A percentile compares a stretch with the other conserved stretches of the same genome.
Evolutionary conservation across 2,329 filamentous ascomycete species (phyloP).

Genomic region (Ceratocystiopsis sp.): DNA sequence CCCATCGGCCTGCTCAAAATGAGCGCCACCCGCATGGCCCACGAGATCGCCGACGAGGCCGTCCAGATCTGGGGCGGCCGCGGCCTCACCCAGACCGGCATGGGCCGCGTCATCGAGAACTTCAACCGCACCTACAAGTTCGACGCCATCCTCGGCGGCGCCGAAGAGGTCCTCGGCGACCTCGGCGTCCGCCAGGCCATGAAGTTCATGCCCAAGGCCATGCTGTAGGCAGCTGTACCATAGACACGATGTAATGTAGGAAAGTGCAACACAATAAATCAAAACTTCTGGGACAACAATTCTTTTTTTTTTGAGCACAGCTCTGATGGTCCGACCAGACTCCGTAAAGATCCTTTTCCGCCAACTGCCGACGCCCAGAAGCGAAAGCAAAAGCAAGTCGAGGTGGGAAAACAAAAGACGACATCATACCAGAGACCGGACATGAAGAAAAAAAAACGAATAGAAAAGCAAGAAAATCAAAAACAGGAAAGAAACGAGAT

Average conservation of each 20-base stretch:
- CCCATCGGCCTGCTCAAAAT: conserved; percentile 74
- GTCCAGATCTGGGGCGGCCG: conserved; percentile 78
- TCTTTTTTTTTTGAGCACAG: conserved; percentile 2
- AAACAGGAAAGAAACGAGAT: conserved; percentile 2
- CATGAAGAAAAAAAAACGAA: neutral
- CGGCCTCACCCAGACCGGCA: conserved; percentile 62
- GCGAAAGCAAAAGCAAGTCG: no score
- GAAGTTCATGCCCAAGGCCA: conserved; percentile 70
- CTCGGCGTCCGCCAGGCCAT: conserved; percentile 71
- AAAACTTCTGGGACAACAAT: neutral
- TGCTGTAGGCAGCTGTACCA: conserved; percentile 32
- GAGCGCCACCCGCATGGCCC: conserved; percentile 56
- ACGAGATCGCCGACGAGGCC: conserved; percentile 70
- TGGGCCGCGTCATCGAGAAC: conserved; percentile 70
- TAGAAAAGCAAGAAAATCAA: neutral
- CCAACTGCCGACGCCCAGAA: no score
- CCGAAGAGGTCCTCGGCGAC: conserved; percentile 69
- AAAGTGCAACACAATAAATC: neutral
- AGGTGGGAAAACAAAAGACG: no score
- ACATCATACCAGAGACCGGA: neutral
- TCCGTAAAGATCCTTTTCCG: conserved; percentile 8
- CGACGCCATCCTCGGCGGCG: conserved; percentile 60
- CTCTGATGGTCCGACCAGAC: conserved; percentile 6
- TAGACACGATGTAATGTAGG: neutral
- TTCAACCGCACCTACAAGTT: conserved; percentile 78